Base-by-base conservation (phyloP, 1,139 yeast species). In the Suhomyces taliae region DNA sequence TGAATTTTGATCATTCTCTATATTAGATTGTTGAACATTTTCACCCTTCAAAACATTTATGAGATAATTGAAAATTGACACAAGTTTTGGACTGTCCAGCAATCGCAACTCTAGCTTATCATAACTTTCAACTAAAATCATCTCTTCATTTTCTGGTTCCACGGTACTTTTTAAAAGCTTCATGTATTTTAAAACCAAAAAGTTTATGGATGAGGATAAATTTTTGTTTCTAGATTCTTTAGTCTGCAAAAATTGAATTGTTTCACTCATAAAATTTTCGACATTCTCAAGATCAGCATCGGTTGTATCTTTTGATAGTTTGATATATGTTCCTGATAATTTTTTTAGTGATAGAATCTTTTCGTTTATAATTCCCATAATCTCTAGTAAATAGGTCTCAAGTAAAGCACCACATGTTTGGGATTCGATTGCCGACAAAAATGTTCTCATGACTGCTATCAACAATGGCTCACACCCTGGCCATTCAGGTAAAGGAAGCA, bases 401-500 rank as follows among this genome's bases (percentile, higher is more conserved):
- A 76, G 65, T 6, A 60, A 51, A 1, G 75, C 61, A 4, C 74
- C 41, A 40, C 68, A 59, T 15, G 61, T 60, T 27, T 71, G 71
- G 9, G 62, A 59, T 33, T 65, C 70, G 39, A 76, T 60, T 0
- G 70, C 59, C n/a, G 55, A 56, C 39, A 82, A 56, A 15, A 81
- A 57, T 5, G 74, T 66, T 41, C 67, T 70, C 49, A 76, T 65
- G 4, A 83, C 50, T 0, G 81, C 66, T 4, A 64, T 61, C 6
- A 84, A 61, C 15, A 85, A 52, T 0, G 70, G 53, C 47, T 81
- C 87, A 0, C 83, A 70, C 0, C 80, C 79, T 0, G 88, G 73
- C 81, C 85, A 87, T 47, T 82, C 85, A 0, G 90, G 87, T 12
- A 62, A 64, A 3, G 68, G 60, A 3, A 85, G 56, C 45, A 85